Evolutionary conservation across 164 flowering plant genomes (phyloP).

Genomic region (Aristolochia californica): DNA sequence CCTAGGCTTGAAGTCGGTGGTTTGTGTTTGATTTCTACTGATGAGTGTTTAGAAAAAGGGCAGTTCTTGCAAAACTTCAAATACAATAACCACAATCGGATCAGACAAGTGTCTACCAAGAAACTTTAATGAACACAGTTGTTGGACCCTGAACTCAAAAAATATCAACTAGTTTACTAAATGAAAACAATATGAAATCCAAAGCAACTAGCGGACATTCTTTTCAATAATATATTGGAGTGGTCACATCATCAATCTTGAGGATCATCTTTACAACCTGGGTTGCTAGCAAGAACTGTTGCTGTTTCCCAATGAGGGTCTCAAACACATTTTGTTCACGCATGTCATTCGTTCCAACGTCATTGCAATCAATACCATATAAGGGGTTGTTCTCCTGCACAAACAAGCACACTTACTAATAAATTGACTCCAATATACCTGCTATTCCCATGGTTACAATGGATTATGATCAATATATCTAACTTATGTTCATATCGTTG

Average conservation of each 20-base stretch:
- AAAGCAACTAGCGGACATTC: neutral
- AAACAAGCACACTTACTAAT: neutral
- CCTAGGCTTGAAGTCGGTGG: no score
- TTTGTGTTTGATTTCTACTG: no score
- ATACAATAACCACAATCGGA: no score
- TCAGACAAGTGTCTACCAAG: no score
- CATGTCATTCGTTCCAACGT: slow-evolving; percentile 96
- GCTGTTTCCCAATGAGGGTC: slow-evolving; percentile 93
- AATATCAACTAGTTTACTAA: neutral
- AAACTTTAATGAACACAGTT: no score
- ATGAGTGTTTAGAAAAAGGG: no score
- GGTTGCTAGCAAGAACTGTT: slow-evolving; percentile 83
- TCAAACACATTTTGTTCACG: slow-evolving; percentile 90
- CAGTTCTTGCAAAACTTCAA: no score
- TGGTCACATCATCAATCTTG: slow-evolving; percentile 89
- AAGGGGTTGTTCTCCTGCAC: slow-evolving; percentile 72
- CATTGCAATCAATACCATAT: slow-evolving; percentile 93
- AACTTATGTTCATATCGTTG: no score
- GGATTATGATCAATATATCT: no score
- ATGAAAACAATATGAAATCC: neutral
- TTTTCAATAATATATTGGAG: slow-evolving; percentile 58
- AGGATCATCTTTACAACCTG: slow-evolving; percentile 98
- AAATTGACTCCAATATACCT: no score
- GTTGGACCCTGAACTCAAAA: neutral
- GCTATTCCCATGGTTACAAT: no score